Base-by-base conservation (phyloP, 352 stramenopile genomes). In the Pythium coloratum region DNA sequence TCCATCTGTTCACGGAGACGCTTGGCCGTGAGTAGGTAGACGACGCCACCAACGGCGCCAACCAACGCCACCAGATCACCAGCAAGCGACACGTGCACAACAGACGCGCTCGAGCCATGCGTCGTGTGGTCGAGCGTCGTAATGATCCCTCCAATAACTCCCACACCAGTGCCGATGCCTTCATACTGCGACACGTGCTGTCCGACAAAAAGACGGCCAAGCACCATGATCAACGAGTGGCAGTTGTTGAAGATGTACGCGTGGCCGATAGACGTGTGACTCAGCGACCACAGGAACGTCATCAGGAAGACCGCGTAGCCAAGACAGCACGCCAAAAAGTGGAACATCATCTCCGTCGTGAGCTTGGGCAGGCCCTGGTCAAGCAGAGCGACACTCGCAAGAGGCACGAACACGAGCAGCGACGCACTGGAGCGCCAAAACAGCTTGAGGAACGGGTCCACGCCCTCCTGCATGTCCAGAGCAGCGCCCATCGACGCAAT, bases 191-290 rank as follows among this genome's bases (percentile, higher is more conserved):
- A 87, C 16, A 95, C 80, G 53, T 83, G 82, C 30, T 86, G 70
- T 0, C 82, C 85, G 18, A 90, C 70, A 0, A 89, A 36, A 20
- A 92, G 58, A 3, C 84, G 82, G 0, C 80, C 79, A 2, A 92
- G 66, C 18, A 95, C 81, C 75, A 95, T 89, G 26, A 94, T 75
- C 55, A 94, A 69, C 63, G 85, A 94, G 66, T 94, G 87, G 61
- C 84, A 92, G 61, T 94, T 95, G 75, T 95, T 94, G 78, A 94
- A 92, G 66, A 94, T 92, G 60, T 92, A 94, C 61, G 84, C 87
- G 66, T 93, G 85, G 53, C 85, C 81, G 63, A 92, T 90, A 7
- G 85, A 94, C 51, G 87, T 94, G 69, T 88, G 82, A 40, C 75
- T 78, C 16, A 95, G 67, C 13, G 87, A 78, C 82, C 84, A 92